A percentile compares a stretch with the other conserved stretches of the same genome.
These are phyloP conservation scores for Solanum lignicaule DNA, from an alignment of 257 asterid genomes.

Conservation along the genomic window DNA sequence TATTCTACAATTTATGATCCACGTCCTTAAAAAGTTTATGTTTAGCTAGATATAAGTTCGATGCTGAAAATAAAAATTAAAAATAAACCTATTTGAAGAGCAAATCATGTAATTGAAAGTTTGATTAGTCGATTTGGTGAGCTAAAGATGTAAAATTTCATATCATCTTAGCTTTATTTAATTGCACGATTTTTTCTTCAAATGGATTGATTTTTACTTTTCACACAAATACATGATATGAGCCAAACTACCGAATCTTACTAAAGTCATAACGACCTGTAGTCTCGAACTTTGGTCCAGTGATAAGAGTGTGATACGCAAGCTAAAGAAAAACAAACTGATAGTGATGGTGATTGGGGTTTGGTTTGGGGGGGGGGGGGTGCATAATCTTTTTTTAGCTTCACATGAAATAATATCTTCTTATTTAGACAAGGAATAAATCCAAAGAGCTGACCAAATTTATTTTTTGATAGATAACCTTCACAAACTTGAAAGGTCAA, in stretches of 20 bases:
- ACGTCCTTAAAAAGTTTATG: neutral
- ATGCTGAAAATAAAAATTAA: neutral
- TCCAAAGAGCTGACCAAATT: neutral
- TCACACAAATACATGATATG: neutral
- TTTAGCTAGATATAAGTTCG: too few relatives aligned
- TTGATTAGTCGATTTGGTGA: neutral
- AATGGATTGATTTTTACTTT: too few relatives aligned
- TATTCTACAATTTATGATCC: neutral
- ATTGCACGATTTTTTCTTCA: neutral
- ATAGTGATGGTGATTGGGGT: too few relatives aligned
- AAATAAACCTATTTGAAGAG: neutral
- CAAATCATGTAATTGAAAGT: neutral
- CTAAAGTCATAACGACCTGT: too few relatives aligned
- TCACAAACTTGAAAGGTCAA: neutral
- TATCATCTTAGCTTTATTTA: neutral
- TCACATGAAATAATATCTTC: neutral
- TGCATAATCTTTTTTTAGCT: neutral
- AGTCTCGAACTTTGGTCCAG: neutral
- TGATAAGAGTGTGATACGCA: neutral
- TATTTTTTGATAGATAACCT: neutral
- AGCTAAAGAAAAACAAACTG: neutral
- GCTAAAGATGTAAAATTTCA: neutral
- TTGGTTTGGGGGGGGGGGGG: too few relatives aligned
- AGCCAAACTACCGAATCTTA: accelerated
- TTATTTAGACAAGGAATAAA: neutral